Evolutionary conservation across 805 yeast genomes (phyloP), one percentile per base, ranked within the genome.

Genomic region (Cyberlindnera bimundalis): DNA sequence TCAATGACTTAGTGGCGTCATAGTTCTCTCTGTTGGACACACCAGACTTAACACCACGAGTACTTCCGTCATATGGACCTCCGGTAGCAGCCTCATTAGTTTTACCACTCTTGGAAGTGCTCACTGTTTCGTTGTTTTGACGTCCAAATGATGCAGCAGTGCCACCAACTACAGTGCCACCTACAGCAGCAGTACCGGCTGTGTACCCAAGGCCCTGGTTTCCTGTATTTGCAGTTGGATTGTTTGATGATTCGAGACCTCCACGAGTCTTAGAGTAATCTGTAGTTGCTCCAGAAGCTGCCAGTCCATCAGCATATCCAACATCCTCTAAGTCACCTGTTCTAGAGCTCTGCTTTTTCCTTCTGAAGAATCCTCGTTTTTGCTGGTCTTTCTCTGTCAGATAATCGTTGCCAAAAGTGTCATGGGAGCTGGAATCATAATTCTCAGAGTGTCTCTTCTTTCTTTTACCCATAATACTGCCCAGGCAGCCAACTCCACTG

Each of bases 341-440:
- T 19, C 35, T 41, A 12, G 25, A 16, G 14, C 29, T 45, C 37
- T 43, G n/a, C n/a, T n/a, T 46, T 38, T 41, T 48, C 17, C 34
- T 42, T 1, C 35, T 29, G 16, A 52, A 53, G 37, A 53, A 44
- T 1, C 54, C 49, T 25, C 43, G 40, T 26, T 33, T 36, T 18
- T 33, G 21, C 27, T 39, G 40, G 2, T 20, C 29, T 39, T 54
- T 55, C 19, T 51, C 59, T 6, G 39, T 35, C 5, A 42, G 36
- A 29, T 56, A 47, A 15, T 48, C 55, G 35, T 56, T 55, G 7
- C 59, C 59, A 40, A 54, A 57, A 18, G 60, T 57, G 5, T 54
- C 60, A 33, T 55, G 57, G 7, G 60, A 57, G 21, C 52, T 45
- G 3, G 50, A 31, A 18, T 57, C 60, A 29, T 53, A 46, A 27